Percentiles rank a stretch among this genome's conserved stretches.
phyloP scores from a whole-genome alignment of 441 rosid genomes.

The Arabidopsis lyrata region DNA sequence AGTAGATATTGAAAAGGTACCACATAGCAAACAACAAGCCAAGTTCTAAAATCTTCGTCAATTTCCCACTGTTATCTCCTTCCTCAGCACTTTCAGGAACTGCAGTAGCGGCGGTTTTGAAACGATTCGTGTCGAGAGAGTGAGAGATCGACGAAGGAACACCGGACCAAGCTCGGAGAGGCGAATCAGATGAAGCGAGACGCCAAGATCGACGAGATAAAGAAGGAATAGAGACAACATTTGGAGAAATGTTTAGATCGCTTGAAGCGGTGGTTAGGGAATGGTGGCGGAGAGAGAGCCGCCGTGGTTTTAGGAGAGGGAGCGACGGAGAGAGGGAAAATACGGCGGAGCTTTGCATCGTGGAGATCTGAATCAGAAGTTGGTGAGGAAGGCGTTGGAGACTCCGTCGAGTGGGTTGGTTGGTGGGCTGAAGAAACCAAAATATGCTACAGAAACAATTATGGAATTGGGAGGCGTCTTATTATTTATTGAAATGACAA shows the following conservation, averaged over 20 bases:
- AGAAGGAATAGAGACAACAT: conserved; percentile 53
- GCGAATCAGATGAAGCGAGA: conserved; percentile 47
- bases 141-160: conserved; percentile 52
- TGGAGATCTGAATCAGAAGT: conserved; percentile 49
- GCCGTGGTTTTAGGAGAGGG: conserved; percentile 50
- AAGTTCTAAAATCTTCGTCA: conserved; percentile 63
- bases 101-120: conserved; percentile 64
- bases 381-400: conserved; percentile 42
- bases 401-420: conserved; percentile 54
- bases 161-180: conserved; percentile 60
- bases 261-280: conserved; percentile 40
- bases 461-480: background rate
- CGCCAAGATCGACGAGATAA: conserved; percentile 74
- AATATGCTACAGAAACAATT: background rate
- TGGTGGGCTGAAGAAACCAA: conserved; percentile 34
- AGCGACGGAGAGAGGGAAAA: conserved; percentile 52
- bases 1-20: conserved; percentile 95
- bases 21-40: conserved; percentile 85
- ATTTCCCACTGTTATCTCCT: conserved; percentile 49
- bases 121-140: conserved; percentile 43
- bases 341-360: conserved; percentile 78
- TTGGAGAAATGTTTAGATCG: conserved; percentile 42
- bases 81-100: conserved; percentile 71
- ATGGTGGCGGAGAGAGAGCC: conserved; percentile 34
- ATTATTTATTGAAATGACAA: background rate